Evolutionary conservation across 164 flowering plant species (phyloP), one percentile per base, ranked within the genome.

Genomic region (Hamamelis virginiana): DNA sequence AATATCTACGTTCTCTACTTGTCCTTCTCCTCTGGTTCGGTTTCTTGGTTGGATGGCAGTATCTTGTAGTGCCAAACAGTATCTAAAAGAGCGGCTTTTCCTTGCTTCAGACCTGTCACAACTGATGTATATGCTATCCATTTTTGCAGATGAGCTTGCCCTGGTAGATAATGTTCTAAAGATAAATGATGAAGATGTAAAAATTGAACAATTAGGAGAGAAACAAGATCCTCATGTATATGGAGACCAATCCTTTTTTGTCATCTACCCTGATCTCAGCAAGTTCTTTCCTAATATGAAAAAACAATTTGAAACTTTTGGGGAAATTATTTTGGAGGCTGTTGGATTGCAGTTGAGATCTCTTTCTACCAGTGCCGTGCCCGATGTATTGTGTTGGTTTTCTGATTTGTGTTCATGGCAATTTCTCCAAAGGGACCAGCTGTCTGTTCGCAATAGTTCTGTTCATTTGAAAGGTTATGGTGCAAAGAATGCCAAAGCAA

Each of bases 31-130:
- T 65, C 82, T 89, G 65, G 94, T 89, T 47, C 82, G 98, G 23
- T 89, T 80, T 78, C 77, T 93, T 47, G 97, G 97, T 69, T 93
- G 98, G 98, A 93, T 91, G 98, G 98, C 97, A 13, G 79, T 93
- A 56, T 87, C 97, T 51, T 86, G 88, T 67, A 85, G 75, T 88
- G 91, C 97, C 27, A 83, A 87, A 68, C 83, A 79, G 67, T 93
- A 79, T 78, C 70, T 86, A 25, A 84, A 77, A 65, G 94, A 88
- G 67, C 80, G 75, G 15, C 66, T 87, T 48, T 82, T 79, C 71
- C 88, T 92, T 78, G 85, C 80, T 60, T 84, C 96, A 10, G 91
- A 88, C 76, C 76, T 89, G 65, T 64, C 87, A 52, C 86, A 91
- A 66, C 69, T 91, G 76, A 85, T 86, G 21, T 64, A 69, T 73